Conservation (phyloP, 352 stramenopile genomes). For the Blastocystis sp. region DNA sequence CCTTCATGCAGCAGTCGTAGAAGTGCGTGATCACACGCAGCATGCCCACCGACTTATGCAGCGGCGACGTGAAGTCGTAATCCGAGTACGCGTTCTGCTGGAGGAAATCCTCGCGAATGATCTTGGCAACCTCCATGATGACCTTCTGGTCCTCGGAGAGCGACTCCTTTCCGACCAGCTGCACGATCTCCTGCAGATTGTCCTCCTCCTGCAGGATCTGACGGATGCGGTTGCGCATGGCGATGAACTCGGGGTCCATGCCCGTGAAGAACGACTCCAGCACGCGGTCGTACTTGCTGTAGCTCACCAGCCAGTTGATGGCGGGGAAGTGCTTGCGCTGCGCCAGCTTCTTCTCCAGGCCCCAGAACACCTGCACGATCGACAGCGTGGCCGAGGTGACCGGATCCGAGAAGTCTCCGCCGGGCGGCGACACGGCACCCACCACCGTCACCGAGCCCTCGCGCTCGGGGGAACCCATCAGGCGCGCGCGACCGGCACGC, state of each 20-base stretch:
- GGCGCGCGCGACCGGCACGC: conserved; percentile 87
- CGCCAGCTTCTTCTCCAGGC: conserved; percentile 98
- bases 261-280: conserved; percentile 96
- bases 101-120: conserved; percentile 98
- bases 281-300: conserved; percentile 99
- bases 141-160: conserved; percentile 89
- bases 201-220: conserved; percentile 66
- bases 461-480: conserved; percentile 86
- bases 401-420: conserved; percentile 97
- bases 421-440: conserved; percentile 90
- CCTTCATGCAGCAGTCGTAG: conserved; percentile 94
- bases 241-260: conserved; percentile 89
- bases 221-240: conserved; percentile 84
- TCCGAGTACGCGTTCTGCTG: conserved; percentile 99
- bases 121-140: conserved; percentile 96
- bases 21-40: conserved; percentile 88
- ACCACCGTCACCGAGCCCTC: conserved; percentile 97
- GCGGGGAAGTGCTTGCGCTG: conserved; percentile 99
- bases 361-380: conserved; percentile 98
- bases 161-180: conserved; percentile 79
- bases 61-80: conserved; percentile 95
- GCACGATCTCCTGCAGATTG: conserved; percentile 95
- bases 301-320: conserved; percentile 97
- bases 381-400: conserved; percentile 94
- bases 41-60: conserved; percentile 85